Base-by-base conservation (phyloP, 1,284 basidiomycete genomes). In the Tremellales sp. region DNA sequence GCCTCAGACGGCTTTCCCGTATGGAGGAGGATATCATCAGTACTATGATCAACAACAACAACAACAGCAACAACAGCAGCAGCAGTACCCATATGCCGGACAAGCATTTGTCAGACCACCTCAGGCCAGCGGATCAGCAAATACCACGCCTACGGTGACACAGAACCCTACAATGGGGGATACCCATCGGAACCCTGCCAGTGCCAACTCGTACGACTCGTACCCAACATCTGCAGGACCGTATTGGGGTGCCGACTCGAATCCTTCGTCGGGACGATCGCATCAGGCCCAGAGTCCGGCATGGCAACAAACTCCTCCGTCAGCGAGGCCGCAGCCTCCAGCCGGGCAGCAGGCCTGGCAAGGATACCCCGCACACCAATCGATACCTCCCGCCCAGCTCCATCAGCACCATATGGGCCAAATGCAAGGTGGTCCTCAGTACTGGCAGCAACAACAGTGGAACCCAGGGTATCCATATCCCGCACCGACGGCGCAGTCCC, bases 331-430 rank as follows among this genome's bases (percentile, higher is more conserved):
- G n/a, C n/a, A n/a, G n/a, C n/a, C n/a, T n/a, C n/a, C n/a, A n/a
- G n/a, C n/a, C n/a, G n/a, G 54, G 40, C 54, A 52, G 47, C 34
- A 43, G 38, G 51, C 51, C 7, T 61, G 59, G 59, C 59, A 61
- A 45, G 51, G 54, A 19, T 61, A 61, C 25, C 45, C 48, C 19
- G 40, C 40, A 18, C 59, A 61, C 48, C 56, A 58, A 26, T 52
- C 54, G 6, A 56, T 62, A 54, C 47, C 55, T 31, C 62, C 60
- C 7, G 38, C 54, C 4, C 45, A 49, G 41, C 58, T 54, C 9
- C 53, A 57, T 14, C 60, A 64, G 41, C n/a, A n/a, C n/a, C 57
- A 57, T 5, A 54, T 65, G 26, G 48, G 48, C 13, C 56, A 57
- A 28, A 27, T 52, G 3, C 52, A 56, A 31, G 54, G 48, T 2